Conservation (phyloP, 441 rosid species). For the Daphne laureola region DNA sequence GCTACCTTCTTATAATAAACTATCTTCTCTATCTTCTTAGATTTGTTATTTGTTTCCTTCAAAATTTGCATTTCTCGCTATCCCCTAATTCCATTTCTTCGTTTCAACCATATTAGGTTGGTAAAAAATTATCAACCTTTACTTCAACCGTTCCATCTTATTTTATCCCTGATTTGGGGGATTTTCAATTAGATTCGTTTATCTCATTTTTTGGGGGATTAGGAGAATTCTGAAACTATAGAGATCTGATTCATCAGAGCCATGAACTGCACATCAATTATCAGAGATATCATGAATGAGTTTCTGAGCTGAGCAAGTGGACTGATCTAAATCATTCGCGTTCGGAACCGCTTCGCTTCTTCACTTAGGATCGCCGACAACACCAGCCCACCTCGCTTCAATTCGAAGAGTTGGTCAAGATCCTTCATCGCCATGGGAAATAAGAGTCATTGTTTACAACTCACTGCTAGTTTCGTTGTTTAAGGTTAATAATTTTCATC, state of each 20-base stretch:
- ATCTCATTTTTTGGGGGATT: constrained; percentile 1
- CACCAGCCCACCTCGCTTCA: constrained; percentile 71
- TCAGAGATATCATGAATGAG: too few species aligned
- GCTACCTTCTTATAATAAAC: constrained; percentile 63
- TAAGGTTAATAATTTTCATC: constrained; percentile 74
- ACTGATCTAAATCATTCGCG: too few species aligned
- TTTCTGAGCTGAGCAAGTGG: too few species aligned
- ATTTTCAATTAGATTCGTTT: constrained; percentile 4
- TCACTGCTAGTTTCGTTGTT: constrained; percentile 69
- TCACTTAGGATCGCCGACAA: constrained; percentile 65
- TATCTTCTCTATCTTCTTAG: constrained; percentile 31
- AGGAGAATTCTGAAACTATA: not conserved
- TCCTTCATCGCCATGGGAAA: constrained; percentile 42
- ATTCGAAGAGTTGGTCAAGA: constrained; percentile 60
- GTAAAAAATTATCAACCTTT: constrained; percentile 28
- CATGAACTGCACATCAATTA: not conserved
- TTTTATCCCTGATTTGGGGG: constrained; percentile 8
- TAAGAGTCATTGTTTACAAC: constrained; percentile 59
- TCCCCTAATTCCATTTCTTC: constrained; percentile 39
- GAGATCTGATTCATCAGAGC: constrained; percentile 5
- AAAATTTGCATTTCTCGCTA: constrained; percentile 17
- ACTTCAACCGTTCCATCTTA: constrained; percentile 11
- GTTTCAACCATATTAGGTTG: constrained; percentile 50
- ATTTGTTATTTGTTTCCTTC: constrained; percentile 9
- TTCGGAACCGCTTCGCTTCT: constrained; percentile 70